Percentiles rank a stretch among this genome's conserved stretches.
Conservation (phyloP, 495 filamentous ascomycete genomes). For the Hypoxylon trugodes region DNA sequence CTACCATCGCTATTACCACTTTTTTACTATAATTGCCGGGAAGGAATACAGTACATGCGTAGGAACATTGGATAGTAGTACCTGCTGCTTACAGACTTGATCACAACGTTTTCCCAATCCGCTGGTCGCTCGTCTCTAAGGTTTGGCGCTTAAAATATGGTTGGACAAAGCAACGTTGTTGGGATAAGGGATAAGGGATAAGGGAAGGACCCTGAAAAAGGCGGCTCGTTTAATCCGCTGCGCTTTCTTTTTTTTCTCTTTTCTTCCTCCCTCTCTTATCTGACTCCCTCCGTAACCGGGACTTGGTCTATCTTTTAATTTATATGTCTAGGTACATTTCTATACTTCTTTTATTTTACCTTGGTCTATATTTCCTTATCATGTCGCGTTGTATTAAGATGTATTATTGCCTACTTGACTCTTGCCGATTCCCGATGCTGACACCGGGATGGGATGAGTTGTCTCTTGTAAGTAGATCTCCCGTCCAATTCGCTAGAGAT, state of each 20-base stretch:
- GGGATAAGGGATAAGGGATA: not conserved
- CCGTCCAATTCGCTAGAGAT: conserved; percentile 36
- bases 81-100: not conserved
- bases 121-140: conserved; percentile 12
- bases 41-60: no score
- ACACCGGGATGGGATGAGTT: conserved; percentile 17
- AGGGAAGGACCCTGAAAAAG: conserved; percentile 28
- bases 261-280: conserved; percentile 35
- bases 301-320: not conserved
- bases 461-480: not conserved
- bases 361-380: conserved; percentile 5
- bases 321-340: not conserved
- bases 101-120: conserved; percentile 33
- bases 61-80: no score
- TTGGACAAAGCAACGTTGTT: conserved; percentile 17
- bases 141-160: conserved; percentile 17
- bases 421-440: conserved; percentile 14
- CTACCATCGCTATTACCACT: no score
- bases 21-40: no score
- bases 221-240: conserved; percentile 22
- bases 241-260: no score
- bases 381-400: conserved; percentile 24
- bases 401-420: conserved; percentile 15
- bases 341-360: not conserved
- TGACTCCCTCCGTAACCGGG: conserved; percentile 34